Conservation (phyloP, 345 rosid genomes). For the Isatis tinctoria region DNA sequence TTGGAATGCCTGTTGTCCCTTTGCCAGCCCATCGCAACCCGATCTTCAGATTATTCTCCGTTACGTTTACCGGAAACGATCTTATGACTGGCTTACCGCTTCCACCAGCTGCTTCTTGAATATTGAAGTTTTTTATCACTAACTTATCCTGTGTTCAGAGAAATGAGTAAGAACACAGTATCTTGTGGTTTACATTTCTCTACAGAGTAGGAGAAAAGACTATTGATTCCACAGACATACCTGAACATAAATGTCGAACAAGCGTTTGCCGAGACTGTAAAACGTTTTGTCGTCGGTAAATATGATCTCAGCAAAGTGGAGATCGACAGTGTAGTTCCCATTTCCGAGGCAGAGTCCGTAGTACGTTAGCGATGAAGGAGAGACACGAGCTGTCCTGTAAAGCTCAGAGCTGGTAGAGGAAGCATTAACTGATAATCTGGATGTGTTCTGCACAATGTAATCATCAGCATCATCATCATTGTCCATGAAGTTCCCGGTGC, state of each 20-base stretch:
- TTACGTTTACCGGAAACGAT: slow-evolving; percentile 31
- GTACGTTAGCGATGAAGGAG: slow-evolving; percentile 79
- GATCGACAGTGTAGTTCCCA: slow-evolving; percentile 73
- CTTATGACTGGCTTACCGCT: slow-evolving; percentile 43
- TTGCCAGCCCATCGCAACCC: slow-evolving; percentile 72
- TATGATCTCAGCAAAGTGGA: slow-evolving; percentile 83
- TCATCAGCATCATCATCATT: slow-evolving; percentile 55
- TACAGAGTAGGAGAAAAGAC: not conserved
- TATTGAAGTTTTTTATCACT: slow-evolving; percentile 55
- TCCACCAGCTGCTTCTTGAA: slow-evolving; percentile 59
- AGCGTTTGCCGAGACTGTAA: slow-evolving; percentile 58
- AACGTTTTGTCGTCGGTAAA: slow-evolving; percentile 52
- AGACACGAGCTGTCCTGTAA: slow-evolving; percentile 62
- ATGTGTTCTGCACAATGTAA: slow-evolving; percentile 47
- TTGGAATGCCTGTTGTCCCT: slow-evolving; percentile 71
- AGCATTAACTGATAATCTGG: slow-evolving; percentile 40
- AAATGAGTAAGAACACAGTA: not conserved
- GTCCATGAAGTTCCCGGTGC: slow-evolving; percentile 90
- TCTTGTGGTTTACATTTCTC: not conserved
- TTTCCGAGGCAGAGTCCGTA: slow-evolving; percentile 72
- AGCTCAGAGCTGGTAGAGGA: slow-evolving; percentile 37
- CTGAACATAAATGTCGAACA: slow-evolving; percentile 82
- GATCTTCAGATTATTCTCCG: slow-evolving; percentile 50
- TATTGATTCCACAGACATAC: slow-evolving; percentile 27
- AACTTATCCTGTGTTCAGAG: slow-evolving; percentile 41